Conservation (phyloP, 202 grass and related monocot genomes). For the Hordeum pubiflorum region DNA sequence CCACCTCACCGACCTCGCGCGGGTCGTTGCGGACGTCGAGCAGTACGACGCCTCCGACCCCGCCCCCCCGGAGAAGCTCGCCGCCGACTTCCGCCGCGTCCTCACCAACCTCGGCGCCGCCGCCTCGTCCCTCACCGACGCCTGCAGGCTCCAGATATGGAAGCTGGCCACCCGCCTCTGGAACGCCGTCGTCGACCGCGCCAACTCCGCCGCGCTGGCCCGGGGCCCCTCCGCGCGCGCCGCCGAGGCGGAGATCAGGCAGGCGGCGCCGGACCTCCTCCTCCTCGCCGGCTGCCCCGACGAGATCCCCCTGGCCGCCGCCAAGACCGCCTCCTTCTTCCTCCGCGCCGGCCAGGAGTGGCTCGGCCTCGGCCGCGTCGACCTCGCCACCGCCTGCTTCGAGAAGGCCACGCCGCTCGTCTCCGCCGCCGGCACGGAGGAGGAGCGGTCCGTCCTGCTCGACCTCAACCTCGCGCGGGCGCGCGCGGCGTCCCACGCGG, state of each 20-base stretch:
- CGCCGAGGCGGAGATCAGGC: slow-evolving; percentile 62
- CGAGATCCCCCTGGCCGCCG: slow-evolving; percentile 35
- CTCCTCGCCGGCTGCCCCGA: slow-evolving; percentile 42
- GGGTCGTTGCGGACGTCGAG: slow-evolving; percentile 48
- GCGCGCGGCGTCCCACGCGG: slow-evolving; percentile 45
- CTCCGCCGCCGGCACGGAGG: slow-evolving; percentile 31
- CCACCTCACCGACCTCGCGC: slow-evolving; percentile 55
- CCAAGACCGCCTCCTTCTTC: slow-evolving; percentile 63
- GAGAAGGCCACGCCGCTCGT: slow-evolving; percentile 78
- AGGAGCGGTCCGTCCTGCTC: slow-evolving; percentile 44
- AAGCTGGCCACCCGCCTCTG: slow-evolving; percentile 79
- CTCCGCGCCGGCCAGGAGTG: slow-evolving; percentile 63
- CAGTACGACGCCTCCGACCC: slow-evolving; percentile 27
- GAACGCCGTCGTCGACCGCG: slow-evolving; percentile 86
- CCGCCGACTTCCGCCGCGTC: slow-evolving; percentile 36
- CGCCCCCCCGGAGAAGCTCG: slow-evolving; percentile 39
- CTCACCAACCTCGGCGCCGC: slow-evolving; percentile 43
- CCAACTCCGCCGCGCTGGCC: slow-evolving; percentile 39
- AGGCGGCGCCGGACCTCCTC: slow-evolving; percentile 74
- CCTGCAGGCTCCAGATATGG: slow-evolving; percentile 60
- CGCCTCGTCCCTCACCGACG: slow-evolving; percentile 29
- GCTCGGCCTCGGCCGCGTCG: slow-evolving; percentile 64
- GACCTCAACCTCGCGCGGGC: slow-evolving; percentile 63
- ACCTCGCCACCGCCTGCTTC: slow-evolving; percentile 77
- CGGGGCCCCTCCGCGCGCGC: background rate